These are phyloP conservation scores for Phytophthora pseudosyringae DNA, from an alignment of 352 stramenopile species.

Conservation along the genomic window DNA sequence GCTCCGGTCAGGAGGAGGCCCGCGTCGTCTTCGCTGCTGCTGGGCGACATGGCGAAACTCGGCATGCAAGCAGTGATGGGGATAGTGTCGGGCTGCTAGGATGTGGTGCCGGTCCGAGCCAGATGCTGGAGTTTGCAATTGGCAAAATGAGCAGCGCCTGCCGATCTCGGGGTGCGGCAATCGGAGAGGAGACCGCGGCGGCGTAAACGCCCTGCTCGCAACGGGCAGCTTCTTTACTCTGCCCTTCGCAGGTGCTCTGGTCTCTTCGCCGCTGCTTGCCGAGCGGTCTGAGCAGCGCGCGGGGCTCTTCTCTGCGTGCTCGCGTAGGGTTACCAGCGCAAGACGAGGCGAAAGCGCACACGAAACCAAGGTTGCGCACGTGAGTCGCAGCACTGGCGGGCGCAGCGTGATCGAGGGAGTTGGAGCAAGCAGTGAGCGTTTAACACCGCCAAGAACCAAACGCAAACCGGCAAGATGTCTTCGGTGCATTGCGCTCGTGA, in stretches of 20 bases:
- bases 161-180: constrained; percentile 10
- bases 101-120: constrained; percentile 24
- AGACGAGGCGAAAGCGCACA: constrained; percentile 32
- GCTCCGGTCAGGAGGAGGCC: background rate
- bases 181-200: constrained; percentile 2
- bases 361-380: constrained; percentile 19
- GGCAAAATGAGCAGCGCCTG: constrained; percentile 38
- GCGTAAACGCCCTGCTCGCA: constrained; percentile 23
- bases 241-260: constrained; percentile 29
- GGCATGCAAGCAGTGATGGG: constrained; percentile 13
- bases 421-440: constrained; percentile 20
- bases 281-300: constrained; percentile 26
- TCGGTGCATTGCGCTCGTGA: background rate
- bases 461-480: constrained; percentile 5
- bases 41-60: constrained; percentile 18
- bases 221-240: constrained; percentile 27
- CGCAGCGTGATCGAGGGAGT: constrained; percentile 19
- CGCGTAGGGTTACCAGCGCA: constrained; percentile 20
- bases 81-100: constrained; percentile 9
- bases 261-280: constrained; percentile 10
- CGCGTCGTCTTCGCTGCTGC: constrained; percentile 13
- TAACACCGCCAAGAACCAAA: constrained; percentile 10
- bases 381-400: background rate
- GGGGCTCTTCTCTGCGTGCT: constrained; percentile 22
- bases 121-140: constrained; percentile 33